Evolutionary conservation across 129 eudicot species (phyloP).

Genomic region (Saposhnikovia divaricata): DNA sequence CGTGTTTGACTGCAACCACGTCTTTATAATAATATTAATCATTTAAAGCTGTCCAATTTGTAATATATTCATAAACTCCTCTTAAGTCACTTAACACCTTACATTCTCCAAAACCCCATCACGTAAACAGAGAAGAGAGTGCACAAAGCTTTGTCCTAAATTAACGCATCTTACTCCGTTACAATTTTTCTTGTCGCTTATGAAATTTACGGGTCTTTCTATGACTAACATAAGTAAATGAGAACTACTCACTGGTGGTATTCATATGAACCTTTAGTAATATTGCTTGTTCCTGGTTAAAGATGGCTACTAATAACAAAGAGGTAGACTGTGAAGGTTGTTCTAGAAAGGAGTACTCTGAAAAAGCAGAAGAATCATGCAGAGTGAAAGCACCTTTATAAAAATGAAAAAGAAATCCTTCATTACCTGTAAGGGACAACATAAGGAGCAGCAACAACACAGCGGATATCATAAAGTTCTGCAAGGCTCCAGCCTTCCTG

Average conservation of each 20-base stretch:
- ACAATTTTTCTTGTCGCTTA: not conserved
- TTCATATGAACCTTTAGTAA: not conserved
- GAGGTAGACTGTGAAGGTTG: not conserved
- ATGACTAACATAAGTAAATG: no score
- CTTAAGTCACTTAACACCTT: not conserved
- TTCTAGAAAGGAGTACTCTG: not conserved
- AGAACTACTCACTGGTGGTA: not conserved
- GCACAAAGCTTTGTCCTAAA: not conserved
- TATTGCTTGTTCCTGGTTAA: not conserved
- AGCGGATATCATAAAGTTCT: slow-evolving; percentile 64
- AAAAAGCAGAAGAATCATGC: not conserved
- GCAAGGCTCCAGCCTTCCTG: slow-evolving; percentile 99
- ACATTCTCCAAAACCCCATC: not conserved
- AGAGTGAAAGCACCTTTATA: not conserved
- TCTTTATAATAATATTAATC: not conserved
- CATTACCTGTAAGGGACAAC: slow-evolving; percentile 82
- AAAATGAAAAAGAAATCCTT: not conserved
- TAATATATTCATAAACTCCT: not conserved
- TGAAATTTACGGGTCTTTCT: not conserved
- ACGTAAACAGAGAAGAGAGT: not conserved
- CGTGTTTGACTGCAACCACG: no score
- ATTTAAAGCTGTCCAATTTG: not conserved
- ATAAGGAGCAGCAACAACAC: slow-evolving; percentile 93
- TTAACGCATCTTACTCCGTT: not conserved
- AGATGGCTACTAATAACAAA: not conserved